Base-by-base conservation (phyloP, 1,284 basidiomycete genomes). In the Fomes fomentarius region DNA sequence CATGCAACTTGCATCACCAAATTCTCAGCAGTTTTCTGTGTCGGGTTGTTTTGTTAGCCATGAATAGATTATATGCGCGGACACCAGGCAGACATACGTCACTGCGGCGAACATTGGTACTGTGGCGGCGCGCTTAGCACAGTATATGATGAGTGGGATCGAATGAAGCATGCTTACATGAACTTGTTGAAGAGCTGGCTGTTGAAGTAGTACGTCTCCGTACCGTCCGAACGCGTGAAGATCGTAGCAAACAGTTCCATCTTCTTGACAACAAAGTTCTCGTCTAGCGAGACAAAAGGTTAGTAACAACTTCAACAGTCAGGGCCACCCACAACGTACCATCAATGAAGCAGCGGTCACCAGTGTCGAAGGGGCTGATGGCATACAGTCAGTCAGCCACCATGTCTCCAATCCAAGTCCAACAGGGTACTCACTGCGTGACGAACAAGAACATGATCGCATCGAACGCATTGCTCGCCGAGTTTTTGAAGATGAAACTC, bases 391-490 rank as follows among this genome's bases (percentile, higher is more conserved):
- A 24, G 17, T 24, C 19, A 39, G 35, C n/a, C n/a, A 15, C 33
- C 56, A 45, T 70, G 43, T 75, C 60, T 37, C 52, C 24, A 8
- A 21, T 11, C 39, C 41, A n/a, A 51, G 19, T n/a, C 31, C 17
- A 22, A 43, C 21, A 31, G 22, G 48, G 75, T 83, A 76, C 84
- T 54, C 60, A 89, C 85, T 91, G 89, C 6, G 87, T 86, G 38
- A 91, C 87, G 67, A 91, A 91, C 61, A 91, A 69, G 67, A 91
- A 88, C 79, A 90, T 87, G 64, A 91, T 84, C 38, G 88, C 79
- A 70, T 91, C 89, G 63, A 91, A 91, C 35, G 84, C 84, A 53
- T 74, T 80, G 54, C 82, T 83, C 19, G 87, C 85, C 9, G 88
- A 71, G 60, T 77, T 82, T 73, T 87, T 89, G 77, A 91, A 91